Evolutionary conservation across 2,329 filamentous ascomycete species (phyloP).

Genomic region (Hypocreales sp.): DNA sequence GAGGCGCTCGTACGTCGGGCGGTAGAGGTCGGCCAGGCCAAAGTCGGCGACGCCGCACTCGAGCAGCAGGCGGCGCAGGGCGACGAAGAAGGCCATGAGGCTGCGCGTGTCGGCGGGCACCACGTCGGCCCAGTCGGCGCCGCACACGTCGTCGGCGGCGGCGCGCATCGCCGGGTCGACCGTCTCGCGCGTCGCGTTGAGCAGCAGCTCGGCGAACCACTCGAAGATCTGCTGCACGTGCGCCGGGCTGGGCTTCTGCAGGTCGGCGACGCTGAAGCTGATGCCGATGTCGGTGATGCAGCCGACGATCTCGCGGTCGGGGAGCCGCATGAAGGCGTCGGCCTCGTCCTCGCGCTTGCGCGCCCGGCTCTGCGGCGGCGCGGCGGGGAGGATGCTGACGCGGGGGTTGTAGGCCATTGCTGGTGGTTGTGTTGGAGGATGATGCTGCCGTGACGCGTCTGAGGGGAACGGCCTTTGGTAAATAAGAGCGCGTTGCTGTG

Average conservation of each 20-base stretch:
- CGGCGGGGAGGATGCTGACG: conserved; percentile 43
- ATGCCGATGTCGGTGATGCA: conserved; percentile 97
- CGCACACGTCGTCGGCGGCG: conserved; percentile 74
- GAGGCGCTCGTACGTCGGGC: conserved; percentile 76
- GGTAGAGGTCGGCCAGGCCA: conserved; percentile 80
- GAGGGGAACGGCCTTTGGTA: too few species aligned
- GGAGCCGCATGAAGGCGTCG: conserved; percentile 43
- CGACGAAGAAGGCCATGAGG: conserved; percentile 89
- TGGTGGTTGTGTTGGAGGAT: too few species aligned
- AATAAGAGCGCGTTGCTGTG: too few species aligned
- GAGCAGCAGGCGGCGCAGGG: conserved; percentile 60
- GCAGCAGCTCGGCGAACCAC: conserved; percentile 87
- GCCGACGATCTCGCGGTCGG: conserved; percentile 72
- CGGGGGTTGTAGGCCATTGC: conserved; percentile 42
- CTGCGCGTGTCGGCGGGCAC: conserved; percentile 79
- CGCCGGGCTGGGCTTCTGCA: conserved; percentile 85
- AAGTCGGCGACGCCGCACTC: conserved; percentile 93
- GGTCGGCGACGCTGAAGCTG: conserved; percentile 68
- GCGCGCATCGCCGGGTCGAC: conserved; percentile 92
- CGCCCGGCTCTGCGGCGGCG: conserved; percentile 32
- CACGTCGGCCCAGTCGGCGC: conserved; percentile 72
- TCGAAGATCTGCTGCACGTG: conserved; percentile 97
- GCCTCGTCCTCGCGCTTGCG: conserved; percentile 45
- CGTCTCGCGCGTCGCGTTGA: conserved; percentile 85
- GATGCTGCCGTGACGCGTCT: too few species aligned